Evolutionary conservation across 306 rosid species (phyloP), one percentile per base, ranked within the genome.

Genomic region (Vachellia collinsii): DNA sequence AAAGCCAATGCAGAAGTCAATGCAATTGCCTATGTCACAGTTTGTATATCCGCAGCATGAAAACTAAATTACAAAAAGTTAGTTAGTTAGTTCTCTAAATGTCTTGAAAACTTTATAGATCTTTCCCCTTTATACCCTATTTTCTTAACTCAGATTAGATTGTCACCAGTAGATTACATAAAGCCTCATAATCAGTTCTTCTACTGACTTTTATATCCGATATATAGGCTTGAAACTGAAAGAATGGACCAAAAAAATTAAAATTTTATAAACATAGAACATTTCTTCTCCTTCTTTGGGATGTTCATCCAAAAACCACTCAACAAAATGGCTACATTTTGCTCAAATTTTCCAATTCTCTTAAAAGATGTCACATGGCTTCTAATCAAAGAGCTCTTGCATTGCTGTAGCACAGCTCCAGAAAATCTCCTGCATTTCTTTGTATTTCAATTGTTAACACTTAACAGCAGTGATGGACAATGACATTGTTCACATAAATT

Each of bases 1-100:
- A 38, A 50, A 48, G 66, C 47, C n/a, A 54, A 46, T 77, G 7
- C 38, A 64, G 73, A 44, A 65, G 65, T 48, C 53, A 65, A 64
- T 41, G 34, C 8, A 11, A 48, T 10, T 47, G 51, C 63, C 4
- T n/a, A n/a, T 25, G 63, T 48, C 61, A 66, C 4, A 20, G 47
- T 48, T 47, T 25, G 38, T 3, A 77, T 25, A 12, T 54, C 74
- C 17, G 34, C 0, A 43, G 36, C 23, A 25, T 76, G 61, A 29
- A 41, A 59, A 46, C 63, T 47, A 65, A n/a, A 43, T 14, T 6
- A 44, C 62, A 76, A 9, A 8, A 58, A 42, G 54, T 42, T 36
- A 11, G 4, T 6, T 5, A 62, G 34, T 65, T 38, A 65, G 46
- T n/a, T 66, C 44, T n/a, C 72, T 68, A 4, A 19, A 38, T 39